Evolutionary conservation across 768 basidiomycete species (phyloP).

Genomic region (Boletus speciosus): DNA sequence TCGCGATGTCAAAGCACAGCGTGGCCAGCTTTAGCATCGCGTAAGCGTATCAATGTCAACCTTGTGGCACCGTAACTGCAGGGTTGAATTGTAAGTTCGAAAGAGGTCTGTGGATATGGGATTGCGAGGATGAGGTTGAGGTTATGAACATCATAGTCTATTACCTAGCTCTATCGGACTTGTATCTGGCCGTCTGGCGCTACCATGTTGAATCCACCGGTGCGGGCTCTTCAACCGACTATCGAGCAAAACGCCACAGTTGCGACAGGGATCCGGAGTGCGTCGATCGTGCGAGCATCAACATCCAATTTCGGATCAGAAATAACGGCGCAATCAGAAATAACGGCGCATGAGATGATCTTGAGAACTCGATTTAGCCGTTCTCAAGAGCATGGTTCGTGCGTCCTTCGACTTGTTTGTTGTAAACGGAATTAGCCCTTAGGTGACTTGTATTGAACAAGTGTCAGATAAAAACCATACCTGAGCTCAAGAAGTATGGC

Average conservation of each 20-base stretch:
- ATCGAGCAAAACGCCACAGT: constrained; percentile 87
- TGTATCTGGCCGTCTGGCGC: constrained; percentile 71
- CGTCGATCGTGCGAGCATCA: constrained; percentile 71
- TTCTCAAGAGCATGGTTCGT: constrained; percentile 97
- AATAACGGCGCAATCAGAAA: constrained; percentile 91
- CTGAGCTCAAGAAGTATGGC: constrained; percentile 97
- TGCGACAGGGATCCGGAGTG: constrained; percentile 55
- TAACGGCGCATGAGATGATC: constrained; percentile 71
- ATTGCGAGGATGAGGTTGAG: neutral
- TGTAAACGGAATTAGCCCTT: constrained; percentile 27
- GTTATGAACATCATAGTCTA: constrained; percentile 21
- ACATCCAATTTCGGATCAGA: constrained; percentile 96
- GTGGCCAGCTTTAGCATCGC: no score
- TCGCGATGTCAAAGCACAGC: no score
- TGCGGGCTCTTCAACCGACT: constrained; percentile 59
- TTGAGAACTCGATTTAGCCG: constrained; percentile 84
- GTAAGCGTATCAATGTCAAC: no score
- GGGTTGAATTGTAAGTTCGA: neutral
- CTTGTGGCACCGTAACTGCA: no score
- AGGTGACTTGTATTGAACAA: neutral
- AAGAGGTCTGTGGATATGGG: neutral
- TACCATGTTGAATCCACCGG: constrained; percentile 61
- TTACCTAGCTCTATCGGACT: constrained; percentile 39
- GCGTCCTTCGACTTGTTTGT: constrained; percentile 94
- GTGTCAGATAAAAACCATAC: constrained; percentile 39